Base-by-base conservation (phyloP, 2,329 filamentous ascomycete genomes). In the Boeremia lycopersici region DNA sequence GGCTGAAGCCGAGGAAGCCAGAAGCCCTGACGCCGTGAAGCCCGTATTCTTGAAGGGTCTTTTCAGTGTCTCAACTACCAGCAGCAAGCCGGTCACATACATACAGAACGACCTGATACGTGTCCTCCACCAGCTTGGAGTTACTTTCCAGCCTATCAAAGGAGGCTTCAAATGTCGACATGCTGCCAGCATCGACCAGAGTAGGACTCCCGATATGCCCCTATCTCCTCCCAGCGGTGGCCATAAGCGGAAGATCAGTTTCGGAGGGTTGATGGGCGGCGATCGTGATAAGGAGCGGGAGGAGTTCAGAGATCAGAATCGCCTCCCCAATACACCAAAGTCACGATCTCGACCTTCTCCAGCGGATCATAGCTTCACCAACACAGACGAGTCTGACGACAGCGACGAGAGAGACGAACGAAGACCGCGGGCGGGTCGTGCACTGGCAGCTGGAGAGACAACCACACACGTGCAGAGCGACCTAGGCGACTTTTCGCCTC, bases 41-140 rank as follows among this genome's bases (percentile, higher is more conserved):
- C 95, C 95, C 0, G 95, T 98, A 3, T 98, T 89, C 74, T 84
- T 99, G 53, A 99, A 98, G 76, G 95, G 95, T 4, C 82, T 99
- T 15, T 98, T 99, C 78, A 98, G 93, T 68, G 95, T 98, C 48
- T 96, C 91, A 4, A 99, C 95, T 0, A 99, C 95, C 6, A 97
- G 92, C 53, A 95, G 88, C 70, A 96, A 96, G 71, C 91, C 93
- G 1, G 85, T 98, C 10, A 81, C 87, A 1, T 86, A 91, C 55
- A 99, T 99, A 59, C 87, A 93, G 34, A 81, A 86, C 6, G 95
- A 99, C 71, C 90, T 99, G 64, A 96, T 96, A 70, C 85, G 93
- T 44, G 95, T 98, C 2, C 78, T 99, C 47, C 89, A 87, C 63
- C 88, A 93, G 72, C 84, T 98, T 13, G 90, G 90, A 13, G 91